Evolutionary conservation across 805 yeast genomes (phyloP).

Genomic region (Vanderwaltozyma yarrowii): DNA sequence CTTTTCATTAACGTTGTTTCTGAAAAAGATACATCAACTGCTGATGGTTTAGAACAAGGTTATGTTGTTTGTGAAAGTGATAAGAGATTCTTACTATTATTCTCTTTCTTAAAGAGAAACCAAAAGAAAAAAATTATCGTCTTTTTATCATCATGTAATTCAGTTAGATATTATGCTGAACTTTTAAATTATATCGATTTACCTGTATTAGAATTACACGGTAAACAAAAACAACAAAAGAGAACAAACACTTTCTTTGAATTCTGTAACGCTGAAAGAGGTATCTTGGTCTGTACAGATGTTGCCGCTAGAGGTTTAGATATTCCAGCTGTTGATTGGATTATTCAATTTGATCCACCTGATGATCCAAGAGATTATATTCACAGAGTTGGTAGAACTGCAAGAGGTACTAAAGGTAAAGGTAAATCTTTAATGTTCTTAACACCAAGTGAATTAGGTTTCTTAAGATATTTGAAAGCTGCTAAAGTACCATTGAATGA

Average conservation of each 20-base stretch:
- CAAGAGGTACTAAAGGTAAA: slow-evolving; percentile 81
- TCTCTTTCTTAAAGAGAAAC: slow-evolving; percentile 89
- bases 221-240: slow-evolving; percentile 97
- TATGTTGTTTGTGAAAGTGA: slow-evolving; percentile 97
- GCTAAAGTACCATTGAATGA: slow-evolving; percentile 97
- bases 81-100: slow-evolving; percentile 78
- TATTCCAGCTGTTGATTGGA: slow-evolving; percentile 98
- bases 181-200: slow-evolving; percentile 89
- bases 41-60: slow-evolving; percentile 96
- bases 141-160: slow-evolving; percentile 90
- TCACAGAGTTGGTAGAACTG: slow-evolving; percentile 98
- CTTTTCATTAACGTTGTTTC: slow-evolving; percentile 86
- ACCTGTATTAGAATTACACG: slow-evolving; percentile 94
- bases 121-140: slow-evolving; percentile 88
- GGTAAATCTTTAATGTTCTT: slow-evolving; percentile 94
- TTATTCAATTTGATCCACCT: slow-evolving; percentile 97
- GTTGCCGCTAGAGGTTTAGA: slow-evolving; percentile 99
- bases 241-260: slow-evolving; percentile 97
- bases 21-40: slow-evolving; percentile 77
- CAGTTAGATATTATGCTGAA: slow-evolving; percentile 94
- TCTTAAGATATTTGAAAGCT: slow-evolving; percentile 85
- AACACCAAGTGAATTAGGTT: slow-evolving; percentile 89
- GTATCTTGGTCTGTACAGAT: slow-evolving; percentile 90
- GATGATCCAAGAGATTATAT: slow-evolving; percentile 99
- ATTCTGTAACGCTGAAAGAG: slow-evolving; percentile 93